Percentiles rank a stretch among this genome's conserved stretches.
Evolutionary conservation across 805 yeast species (phyloP).

Genomic region (Candida vaughaniae): DNA sequence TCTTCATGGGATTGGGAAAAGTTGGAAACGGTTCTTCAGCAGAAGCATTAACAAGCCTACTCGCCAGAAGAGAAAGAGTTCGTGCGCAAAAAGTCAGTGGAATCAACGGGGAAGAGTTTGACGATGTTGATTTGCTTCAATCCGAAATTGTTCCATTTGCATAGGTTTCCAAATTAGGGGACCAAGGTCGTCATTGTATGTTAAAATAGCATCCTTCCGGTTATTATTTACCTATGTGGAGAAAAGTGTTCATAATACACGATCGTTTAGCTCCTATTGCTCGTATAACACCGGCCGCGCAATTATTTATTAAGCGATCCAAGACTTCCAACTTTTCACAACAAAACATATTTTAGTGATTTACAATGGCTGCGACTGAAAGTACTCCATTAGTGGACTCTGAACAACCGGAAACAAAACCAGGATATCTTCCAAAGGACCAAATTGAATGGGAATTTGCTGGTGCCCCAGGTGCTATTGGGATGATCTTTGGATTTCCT

Average conservation of each 20-base stretch:
- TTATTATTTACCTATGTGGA: too few species aligned
- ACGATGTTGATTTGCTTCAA: constrained; percentile 11
- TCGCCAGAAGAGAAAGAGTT: constrained; percentile 9
- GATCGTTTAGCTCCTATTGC: too few species aligned
- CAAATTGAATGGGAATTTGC: constrained; percentile 87
- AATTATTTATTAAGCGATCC: neutral
- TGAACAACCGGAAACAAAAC: constrained; percentile 2
- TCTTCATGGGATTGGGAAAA: constrained; percentile 27
- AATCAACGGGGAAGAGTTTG: neutral
- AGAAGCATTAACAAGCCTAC: constrained; percentile 17
- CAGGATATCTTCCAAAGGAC: constrained; percentile 39
- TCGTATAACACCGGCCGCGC: too few species aligned
- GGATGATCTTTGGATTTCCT: constrained; percentile 94
- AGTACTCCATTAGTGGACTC: constrained; percentile 7
- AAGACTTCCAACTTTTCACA: too few species aligned
- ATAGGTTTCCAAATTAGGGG: too few species aligned
- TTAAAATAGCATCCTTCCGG: too few species aligned
- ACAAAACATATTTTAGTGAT: too few species aligned
- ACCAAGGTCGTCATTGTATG: too few species aligned
- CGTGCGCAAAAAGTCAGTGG: too few species aligned
- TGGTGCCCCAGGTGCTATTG: constrained; percentile 83
- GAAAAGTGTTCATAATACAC: too few species aligned
- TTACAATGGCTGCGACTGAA: constrained; percentile 1
- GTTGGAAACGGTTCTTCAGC: constrained; percentile 35
- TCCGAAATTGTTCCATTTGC: constrained; percentile 19